A percentile compares a stretch with the other conserved stretches of the same genome.
These are phyloP conservation scores for Fraxinus xanthoxyloides DNA, from an alignment of 305 asterid genomes.

Conservation along the genomic window DNA sequence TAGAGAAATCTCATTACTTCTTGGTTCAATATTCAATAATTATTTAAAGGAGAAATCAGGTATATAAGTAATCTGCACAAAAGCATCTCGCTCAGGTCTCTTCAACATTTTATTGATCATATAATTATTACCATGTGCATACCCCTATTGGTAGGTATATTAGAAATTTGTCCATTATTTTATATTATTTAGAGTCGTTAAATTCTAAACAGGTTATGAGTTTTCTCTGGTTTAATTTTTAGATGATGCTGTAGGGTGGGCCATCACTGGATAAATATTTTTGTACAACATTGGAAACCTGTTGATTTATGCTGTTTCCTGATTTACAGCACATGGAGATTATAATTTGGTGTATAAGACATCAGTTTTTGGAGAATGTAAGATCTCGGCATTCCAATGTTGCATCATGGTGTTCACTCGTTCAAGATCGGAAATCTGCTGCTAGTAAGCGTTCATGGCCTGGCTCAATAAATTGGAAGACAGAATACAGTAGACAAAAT, in stretches of 20 bases:
- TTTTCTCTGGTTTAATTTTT: neutral
- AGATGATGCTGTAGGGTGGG: conserved; percentile 5
- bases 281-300: conserved; percentile 1
- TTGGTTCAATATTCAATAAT: conserved; percentile 5
- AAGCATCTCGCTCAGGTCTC: conserved; percentile 6
- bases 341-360: conserved; percentile 86
- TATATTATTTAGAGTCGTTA: conserved; percentile 7
- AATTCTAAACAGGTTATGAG: neutral
- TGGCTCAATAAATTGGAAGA: conserved; percentile 34
- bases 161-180: neutral
- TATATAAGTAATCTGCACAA: conserved; percentile 1
- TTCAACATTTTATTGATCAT: conserved; percentile 7
- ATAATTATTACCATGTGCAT: conserved; percentile 16
- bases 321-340: conserved; percentile 79
- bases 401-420: conserved; percentile 58
- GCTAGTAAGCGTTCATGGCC: conserved; percentile 86
- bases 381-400: conserved; percentile 48
- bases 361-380: conserved; percentile 67
- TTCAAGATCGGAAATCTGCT: conserved; percentile 68
- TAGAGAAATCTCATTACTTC: conserved; percentile 2
- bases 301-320: conserved; percentile 7
- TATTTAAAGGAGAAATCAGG: conserved; percentile 2
- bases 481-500: conserved; percentile 38
- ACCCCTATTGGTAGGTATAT: neutral
- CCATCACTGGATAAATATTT: conserved; percentile 8